Evolutionary conservation across 139 green algal species (phyloP), one percentile per base, ranked within the genome.

Genomic region (Limnomonas spitsbergensis): DNA sequence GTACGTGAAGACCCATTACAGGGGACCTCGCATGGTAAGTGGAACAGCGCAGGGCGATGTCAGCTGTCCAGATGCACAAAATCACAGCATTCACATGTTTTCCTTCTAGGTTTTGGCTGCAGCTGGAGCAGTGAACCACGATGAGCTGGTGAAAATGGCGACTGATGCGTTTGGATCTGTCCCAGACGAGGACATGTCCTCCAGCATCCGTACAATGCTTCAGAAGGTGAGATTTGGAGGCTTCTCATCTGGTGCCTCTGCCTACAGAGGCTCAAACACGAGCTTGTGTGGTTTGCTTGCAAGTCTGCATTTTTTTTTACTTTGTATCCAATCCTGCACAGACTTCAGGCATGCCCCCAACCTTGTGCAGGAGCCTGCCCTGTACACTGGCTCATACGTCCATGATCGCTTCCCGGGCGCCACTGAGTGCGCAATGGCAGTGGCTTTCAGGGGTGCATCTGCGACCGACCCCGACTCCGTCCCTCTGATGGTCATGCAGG

Each of bases 1-100:
- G 68, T 99, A 99, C 92, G 98, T 99, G 73, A 81, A 87, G 67
- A 92, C 87, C 27, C 96, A 99, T 87, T 99, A 99, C 93, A 96
- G 89, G 67, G 82, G 82, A 1, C 88, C 90, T 0, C 88, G 92
- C 85, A 94, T 95, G 92, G 89, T 93, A 40, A 71, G 85, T n/a
- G n/a, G n/a, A n/a, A n/a, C n/a, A n/a, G n/a, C n/a, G n/a, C n/a
- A n/a, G n/a, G n/a, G n/a, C n/a, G n/a, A n/a, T n/a, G n/a, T n/a
- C n/a, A n/a, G n/a, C n/a, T n/a, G n/a, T n/a, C n/a, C n/a, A n/a
- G n/a, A n/a, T n/a, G n/a, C n/a, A n/a, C n/a, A n/a, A n/a, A n/a
- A n/a, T n/a, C n/a, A n/a, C n/a, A n/a, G n/a, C n/a, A n/a, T n/a
- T n/a, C n/a, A n/a, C n/a, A n/a, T n/a, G n/a, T n/a, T n/a, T n/a